phyloP scores from a whole-genome alignment of 371 early-diverging fungal species.

The Rhizopus sp. region DNA sequence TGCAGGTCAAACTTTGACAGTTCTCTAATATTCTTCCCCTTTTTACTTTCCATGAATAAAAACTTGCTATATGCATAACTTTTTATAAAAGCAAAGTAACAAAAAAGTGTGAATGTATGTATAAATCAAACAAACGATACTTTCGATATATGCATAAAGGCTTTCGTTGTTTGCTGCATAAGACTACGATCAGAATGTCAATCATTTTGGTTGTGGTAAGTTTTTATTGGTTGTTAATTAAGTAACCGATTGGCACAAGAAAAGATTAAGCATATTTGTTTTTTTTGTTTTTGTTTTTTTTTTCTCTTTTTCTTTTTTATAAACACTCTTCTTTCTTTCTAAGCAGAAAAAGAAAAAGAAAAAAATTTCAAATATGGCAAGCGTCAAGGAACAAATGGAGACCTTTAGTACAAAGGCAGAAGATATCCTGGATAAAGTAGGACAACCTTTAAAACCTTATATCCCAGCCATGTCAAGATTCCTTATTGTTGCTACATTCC shows the following conservation, averaged over 20 bases:
- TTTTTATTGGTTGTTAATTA: constrained; percentile 23
- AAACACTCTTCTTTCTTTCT: neutral
- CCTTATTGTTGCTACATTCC: constrained; percentile 92
- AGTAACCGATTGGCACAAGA: constrained; percentile 9
- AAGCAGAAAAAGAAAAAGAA: neutral
- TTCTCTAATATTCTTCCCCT: constrained; percentile 4
- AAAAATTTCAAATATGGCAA: constrained; percentile 19
- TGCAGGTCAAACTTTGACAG: constrained; percentile 74
- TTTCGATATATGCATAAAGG: neutral
- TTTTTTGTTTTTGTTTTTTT: neutral
- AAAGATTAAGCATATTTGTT: neutral
- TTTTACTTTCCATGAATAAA: neutral
- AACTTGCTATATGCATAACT: neutral
- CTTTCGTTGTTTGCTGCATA: neutral
- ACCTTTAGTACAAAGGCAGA: constrained; percentile 63
- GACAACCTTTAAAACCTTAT: constrained; percentile 88
- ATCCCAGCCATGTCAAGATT: constrained; percentile 89
- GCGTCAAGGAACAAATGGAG: constrained; percentile 33
- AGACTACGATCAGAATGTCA: too few species aligned
- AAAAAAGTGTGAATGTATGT: neutral
- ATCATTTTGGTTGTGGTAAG: constrained; percentile 17
- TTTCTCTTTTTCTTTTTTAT: constrained; percentile 4
- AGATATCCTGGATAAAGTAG: constrained; percentile 71
- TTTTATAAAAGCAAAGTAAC: too few species aligned
- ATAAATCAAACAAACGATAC: constrained; percentile 2